Evolutionary conservation across 345 rosid genomes (phyloP).

Genomic region (Populus pruinosa): DNA sequence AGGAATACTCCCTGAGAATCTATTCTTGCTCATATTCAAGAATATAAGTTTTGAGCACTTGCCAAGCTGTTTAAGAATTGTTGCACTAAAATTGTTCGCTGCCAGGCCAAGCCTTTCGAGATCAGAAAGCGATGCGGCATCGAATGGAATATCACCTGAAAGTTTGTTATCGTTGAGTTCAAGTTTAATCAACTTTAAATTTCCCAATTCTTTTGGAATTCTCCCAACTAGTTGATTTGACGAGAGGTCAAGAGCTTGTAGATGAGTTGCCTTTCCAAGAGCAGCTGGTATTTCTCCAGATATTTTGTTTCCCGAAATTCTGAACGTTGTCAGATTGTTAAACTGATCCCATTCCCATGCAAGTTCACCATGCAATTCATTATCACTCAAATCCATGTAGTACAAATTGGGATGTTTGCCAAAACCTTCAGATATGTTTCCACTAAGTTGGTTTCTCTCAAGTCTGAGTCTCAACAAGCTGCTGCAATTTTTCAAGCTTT

Average conservation of each 20-base stretch:
- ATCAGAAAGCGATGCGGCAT: not conserved
- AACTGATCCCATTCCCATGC: not conserved
- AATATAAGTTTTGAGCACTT: not conserved
- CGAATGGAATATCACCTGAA: not conserved
- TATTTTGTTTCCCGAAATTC: not conserved
- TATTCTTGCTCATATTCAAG: conserved; percentile 4
- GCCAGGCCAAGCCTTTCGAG: not conserved
- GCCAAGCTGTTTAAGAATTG: not conserved
- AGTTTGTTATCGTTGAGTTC: not conserved
- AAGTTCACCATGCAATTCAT: not conserved
- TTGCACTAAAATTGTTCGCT: not conserved
- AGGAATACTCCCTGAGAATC: not conserved
- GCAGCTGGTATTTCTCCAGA: not conserved
- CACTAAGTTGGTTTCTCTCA: no score
- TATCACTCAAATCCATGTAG: not conserved
- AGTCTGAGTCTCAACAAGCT: not conserved
- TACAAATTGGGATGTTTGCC: not conserved
- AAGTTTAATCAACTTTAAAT: not conserved
- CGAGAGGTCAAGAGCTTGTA: not conserved
- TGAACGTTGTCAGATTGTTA: not conserved
- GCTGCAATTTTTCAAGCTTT: conserved; percentile 1
- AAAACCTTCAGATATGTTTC: not conserved
- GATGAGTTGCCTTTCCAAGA: not conserved
- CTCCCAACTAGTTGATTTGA: not conserved
- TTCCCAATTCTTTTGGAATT: not conserved